A percentile compares a stretch with the other conserved stretches of the same genome.
Conservation (phyloP, 2,329 filamentous ascomycete species). For the Penicillium sp. region DNA sequence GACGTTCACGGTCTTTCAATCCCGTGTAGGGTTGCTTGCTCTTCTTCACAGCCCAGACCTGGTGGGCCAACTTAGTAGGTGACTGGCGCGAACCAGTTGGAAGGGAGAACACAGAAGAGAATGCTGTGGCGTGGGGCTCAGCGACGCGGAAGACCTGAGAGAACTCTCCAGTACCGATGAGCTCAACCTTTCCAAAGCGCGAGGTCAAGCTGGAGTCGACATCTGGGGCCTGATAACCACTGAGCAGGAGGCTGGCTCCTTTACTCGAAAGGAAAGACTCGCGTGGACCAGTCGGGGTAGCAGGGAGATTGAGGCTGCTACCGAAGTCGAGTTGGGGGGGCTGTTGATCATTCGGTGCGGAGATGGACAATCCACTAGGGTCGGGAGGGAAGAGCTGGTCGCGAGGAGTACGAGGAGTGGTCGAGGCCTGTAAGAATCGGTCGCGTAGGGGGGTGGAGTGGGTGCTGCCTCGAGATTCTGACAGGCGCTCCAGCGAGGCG, state of each 20-base stretch:
- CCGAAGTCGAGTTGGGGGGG: slow-evolving; percentile 49
- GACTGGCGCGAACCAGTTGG: slow-evolving; percentile 58
- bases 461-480: slow-evolving; percentile 37
- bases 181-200: slow-evolving; percentile 80
- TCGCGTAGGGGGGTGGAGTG: slow-evolving; percentile 64
- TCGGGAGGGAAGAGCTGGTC: slow-evolving; percentile 78
- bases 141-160: slow-evolving; percentile 88
- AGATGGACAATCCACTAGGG: slow-evolving; percentile 82
- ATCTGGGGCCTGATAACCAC: slow-evolving; percentile 72
- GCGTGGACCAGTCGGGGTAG: slow-evolving; percentile 77
- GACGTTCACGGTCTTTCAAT: slow-evolving; percentile 77
- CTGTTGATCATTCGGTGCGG: slow-evolving; percentile 60
- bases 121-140: slow-evolving; percentile 43
- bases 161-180: slow-evolving; percentile 87
- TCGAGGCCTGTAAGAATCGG: slow-evolving; percentile 56
- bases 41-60: slow-evolving; percentile 93
- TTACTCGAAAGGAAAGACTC: slow-evolving; percentile 65
- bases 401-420: slow-evolving; percentile 77
- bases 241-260: slow-evolving; percentile 71
- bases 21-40: slow-evolving; percentile 80
- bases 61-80: slow-evolving; percentile 60
- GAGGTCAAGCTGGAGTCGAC: slow-evolving; percentile 75
- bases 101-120: slow-evolving; percentile 52
- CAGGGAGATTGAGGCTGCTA: slow-evolving; percentile 62
- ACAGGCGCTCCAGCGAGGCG: slow-evolving; percentile 43